Evolutionary conservation across 306 rosid species (phyloP), one percentile per base, ranked within the genome.

Genomic region (Pyrus betulifolia): DNA sequence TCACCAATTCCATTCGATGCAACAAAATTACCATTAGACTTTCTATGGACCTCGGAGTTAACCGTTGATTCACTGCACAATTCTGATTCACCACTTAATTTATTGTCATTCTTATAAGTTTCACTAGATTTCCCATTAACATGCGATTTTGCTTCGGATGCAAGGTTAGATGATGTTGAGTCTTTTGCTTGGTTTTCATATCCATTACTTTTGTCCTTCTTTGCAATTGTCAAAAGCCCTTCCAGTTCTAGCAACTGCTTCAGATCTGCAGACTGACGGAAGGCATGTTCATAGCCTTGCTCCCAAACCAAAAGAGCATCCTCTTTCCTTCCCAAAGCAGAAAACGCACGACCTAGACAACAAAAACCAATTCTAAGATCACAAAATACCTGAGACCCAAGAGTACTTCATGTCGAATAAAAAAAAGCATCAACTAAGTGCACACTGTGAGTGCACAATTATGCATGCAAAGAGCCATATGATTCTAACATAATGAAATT

Each of bases 281-380:
- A 69, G 64, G 96, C 97, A 58, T 83, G 91, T 70, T 88, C 92
- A 79, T 88, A 86, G 60, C 99, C 99, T 88, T 86, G 88, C 86
- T 90, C 93, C 99, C 96, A 95, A n/a, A 87, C 90, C 82, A 84
- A 79, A 38, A 92, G 69, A 51, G 99, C 97, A 78, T 92, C 97
- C 17, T 81, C 88, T 85, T 85, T 89, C 91, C 88, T 88, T 82
- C 99, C 97, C 87, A 95, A 49, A 6, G 88, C 83, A 70, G 87
- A 85, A 82, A 89, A 79, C 6, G 97, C 99, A 74, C 71, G 82
- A 78, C 99, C 99, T 95, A 71, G 42, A 84, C 28, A 46, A 72
- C 71, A 69, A 79, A 35, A 79, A 13, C 69, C 66, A 40, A 71
- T 44, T n/a, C 61, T 31, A 62, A 74, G 78, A 62, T 61, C 1